A percentile compares a stretch with the other conserved stretches of the same genome.
Evolutionary conservation across 176 grass and related monocot species (phyloP).

Genomic region (Lolium perenne): DNA sequence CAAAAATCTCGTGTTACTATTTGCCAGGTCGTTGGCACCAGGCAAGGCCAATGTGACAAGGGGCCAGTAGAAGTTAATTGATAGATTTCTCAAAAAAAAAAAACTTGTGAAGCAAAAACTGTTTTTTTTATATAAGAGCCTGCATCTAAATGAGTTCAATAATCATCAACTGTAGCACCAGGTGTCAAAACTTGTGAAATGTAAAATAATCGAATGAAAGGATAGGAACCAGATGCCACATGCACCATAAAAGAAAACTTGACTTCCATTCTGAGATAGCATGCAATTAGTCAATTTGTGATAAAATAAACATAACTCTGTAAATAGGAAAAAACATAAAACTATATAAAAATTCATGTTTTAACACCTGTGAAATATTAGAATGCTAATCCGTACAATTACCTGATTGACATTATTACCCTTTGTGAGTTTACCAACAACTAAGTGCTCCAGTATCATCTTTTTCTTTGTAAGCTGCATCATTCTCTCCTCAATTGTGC

Average conservation of each 20-base stretch:
- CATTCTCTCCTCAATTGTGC: conserved; percentile 99
- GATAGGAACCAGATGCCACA: conserved; percentile 17
- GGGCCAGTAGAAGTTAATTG: neutral
- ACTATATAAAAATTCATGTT: conserved; percentile 15
- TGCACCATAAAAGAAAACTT: conserved; percentile 10
- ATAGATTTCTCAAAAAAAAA: conserved; percentile 3
- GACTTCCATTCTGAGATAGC: conserved; percentile 9
- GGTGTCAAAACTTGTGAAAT: conserved; percentile 18
- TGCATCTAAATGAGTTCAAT: conserved; percentile 27
- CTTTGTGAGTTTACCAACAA: conserved; percentile 95
- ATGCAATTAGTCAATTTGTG: conserved; percentile 23
- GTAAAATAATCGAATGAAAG: neutral
- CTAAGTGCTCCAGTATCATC: conserved; percentile 96
- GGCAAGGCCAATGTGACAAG: conserved; percentile 13
- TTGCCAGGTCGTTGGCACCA: neutral
- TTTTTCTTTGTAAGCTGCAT: conserved; percentile 99
- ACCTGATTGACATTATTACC: conserved; percentile 91
- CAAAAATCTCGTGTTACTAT: neutral
- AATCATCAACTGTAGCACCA: conserved; percentile 13
- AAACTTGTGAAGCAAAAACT: conserved; percentile 20
- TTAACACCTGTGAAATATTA: conserved; percentile 16
- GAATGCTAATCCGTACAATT: conserved; percentile 30
- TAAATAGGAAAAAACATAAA: conserved; percentile 19
- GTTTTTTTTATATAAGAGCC: conserved; percentile 1
- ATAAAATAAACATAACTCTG: neutral